Percentiles rank a stretch among this genome's conserved stretches.
These are phyloP conservation scores for Pisolithus tinctorius DNA, from an alignment of 768 basidiomycete species.

Conservation along the genomic window DNA sequence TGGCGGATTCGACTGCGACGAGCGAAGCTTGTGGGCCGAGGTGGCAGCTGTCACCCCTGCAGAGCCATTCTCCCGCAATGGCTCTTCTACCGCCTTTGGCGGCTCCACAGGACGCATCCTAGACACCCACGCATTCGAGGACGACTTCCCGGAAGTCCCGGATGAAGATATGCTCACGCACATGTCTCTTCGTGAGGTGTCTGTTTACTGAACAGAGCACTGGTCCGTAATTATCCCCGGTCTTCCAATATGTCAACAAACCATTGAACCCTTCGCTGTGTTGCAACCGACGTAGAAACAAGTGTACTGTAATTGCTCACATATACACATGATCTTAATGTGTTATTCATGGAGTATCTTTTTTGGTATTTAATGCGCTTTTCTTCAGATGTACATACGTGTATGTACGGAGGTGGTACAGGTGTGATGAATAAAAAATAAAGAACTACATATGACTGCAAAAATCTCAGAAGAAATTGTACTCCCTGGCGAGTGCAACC, in stretches of 20 bases:
- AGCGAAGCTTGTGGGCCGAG: constrained; percentile 23
- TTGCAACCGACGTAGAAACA: too few species aligned
- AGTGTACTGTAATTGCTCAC: neutral
- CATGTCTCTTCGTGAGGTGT: constrained; percentile 19
- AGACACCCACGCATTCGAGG: constrained; percentile 7
- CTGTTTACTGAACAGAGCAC: constrained; percentile 12
- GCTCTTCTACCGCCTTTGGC: constrained; percentile 1
- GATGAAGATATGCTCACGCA: constrained; percentile 12
- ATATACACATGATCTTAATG: neutral
- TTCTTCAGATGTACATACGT: neutral
- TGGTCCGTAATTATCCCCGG: neutral
- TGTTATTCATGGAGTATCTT: neutral
- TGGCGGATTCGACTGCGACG: constrained; percentile 18
- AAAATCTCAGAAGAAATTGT: constrained; percentile 68
- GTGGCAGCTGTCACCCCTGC: constrained; percentile 18
- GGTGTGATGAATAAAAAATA: neutral
- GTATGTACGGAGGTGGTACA: neutral
- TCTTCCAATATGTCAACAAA: too few species aligned
- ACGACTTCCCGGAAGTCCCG: constrained; percentile 8
- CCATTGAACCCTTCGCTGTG: too few species aligned
- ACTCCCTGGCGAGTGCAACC: constrained; percentile 62
- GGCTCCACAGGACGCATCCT: neutral
- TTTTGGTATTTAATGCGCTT: neutral
- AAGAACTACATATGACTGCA: neutral
- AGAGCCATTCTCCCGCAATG: constrained; percentile 11